Evolutionary conservation across 2,329 filamentous ascomycete genomes (phyloP).

Genomic region (Fusarium verticillioides): DNA sequence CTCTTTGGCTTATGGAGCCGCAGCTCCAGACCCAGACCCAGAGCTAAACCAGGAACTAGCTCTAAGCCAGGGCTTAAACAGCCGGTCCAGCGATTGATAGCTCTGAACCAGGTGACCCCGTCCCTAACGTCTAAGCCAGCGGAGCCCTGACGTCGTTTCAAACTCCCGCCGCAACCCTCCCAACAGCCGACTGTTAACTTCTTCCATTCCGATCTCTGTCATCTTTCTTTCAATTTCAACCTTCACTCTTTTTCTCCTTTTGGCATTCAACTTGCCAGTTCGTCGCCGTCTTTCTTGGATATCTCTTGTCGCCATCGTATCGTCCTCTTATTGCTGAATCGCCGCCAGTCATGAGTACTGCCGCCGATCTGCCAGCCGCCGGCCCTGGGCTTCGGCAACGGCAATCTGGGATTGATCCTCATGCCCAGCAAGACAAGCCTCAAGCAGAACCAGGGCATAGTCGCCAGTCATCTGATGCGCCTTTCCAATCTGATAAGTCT

Average conservation of each 20-base stretch:
- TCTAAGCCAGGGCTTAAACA: slow-evolving; percentile 10
- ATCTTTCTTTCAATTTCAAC: slow-evolving; percentile 9
- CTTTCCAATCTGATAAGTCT: slow-evolving; percentile 43
- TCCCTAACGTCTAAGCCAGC: slow-evolving; percentile 25
- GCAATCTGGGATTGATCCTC: slow-evolving; percentile 38
- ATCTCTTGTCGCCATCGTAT: neutral
- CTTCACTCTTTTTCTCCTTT: neutral
- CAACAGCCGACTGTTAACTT: slow-evolving; percentile 30
- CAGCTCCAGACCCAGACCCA: slow-evolving; percentile 12
- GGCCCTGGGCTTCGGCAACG: slow-evolving; percentile 47
- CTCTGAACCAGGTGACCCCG: slow-evolving; percentile 29
- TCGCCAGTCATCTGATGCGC: slow-evolving; percentile 24
- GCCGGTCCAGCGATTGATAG: slow-evolving; percentile 3
- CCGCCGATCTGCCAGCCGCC: slow-evolving; percentile 43
- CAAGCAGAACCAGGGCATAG: slow-evolving; percentile 23
- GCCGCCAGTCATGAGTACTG: slow-evolving; percentile 46
- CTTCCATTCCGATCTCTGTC: slow-evolving; percentile 25
- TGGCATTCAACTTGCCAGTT: slow-evolving; percentile 5
- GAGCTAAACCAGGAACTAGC: slow-evolving; percentile 5
- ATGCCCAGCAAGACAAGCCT: slow-evolving; percentile 27
- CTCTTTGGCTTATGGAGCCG: slow-evolving; percentile 20
- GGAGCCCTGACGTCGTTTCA: slow-evolving; percentile 47
- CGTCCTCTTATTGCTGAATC: slow-evolving; percentile 9
- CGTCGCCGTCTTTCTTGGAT: neutral
- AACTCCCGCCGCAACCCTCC: slow-evolving; percentile 17